phyloP scores from a whole-genome alignment of 2,329 filamentous ascomycete genomes.

The Didymella pomorum region DNA sequence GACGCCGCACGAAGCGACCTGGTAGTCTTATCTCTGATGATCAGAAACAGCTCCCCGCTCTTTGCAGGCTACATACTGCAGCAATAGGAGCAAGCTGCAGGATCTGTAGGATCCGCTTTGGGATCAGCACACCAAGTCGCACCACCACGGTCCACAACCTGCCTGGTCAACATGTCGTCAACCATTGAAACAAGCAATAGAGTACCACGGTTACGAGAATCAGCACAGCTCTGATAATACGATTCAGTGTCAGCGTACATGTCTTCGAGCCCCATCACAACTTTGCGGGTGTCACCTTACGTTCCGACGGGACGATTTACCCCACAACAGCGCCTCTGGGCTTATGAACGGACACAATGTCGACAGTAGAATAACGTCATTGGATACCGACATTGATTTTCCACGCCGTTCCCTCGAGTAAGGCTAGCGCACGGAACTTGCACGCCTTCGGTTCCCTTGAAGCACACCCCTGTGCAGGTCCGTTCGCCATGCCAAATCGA shows the following conservation, averaged over 20 bases:
- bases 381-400: background rate
- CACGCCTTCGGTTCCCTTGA: slow-evolving; percentile 4
- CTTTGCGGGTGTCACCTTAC: background rate
- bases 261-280: background rate
- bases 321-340: background rate
- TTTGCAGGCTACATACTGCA: background rate
- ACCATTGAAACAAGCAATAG: background rate
- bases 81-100: background rate
- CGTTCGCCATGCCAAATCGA: slow-evolving; percentile 14
- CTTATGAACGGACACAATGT: background rate
- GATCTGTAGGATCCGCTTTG: background rate
- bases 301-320: background rate
- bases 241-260: background rate
- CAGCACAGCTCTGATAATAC: background rate
- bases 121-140: background rate
- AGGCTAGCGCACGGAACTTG: slow-evolving; percentile 7
- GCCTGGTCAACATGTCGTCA: background rate
- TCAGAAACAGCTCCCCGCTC: background rate
- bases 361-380: background rate
- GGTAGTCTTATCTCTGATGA: background rate
- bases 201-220: background rate
- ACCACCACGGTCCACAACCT: background rate
- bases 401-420: slow-evolving; percentile 6
- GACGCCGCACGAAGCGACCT: background rate
- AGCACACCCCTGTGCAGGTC: slow-evolving; percentile 14